Percentiles rank a stretch among this genome's conserved stretches.
Evolutionary conservation across 2,329 filamentous ascomycete genomes (phyloP).

Genomic region (Hymenotorrendiella dingleyae): DNA sequence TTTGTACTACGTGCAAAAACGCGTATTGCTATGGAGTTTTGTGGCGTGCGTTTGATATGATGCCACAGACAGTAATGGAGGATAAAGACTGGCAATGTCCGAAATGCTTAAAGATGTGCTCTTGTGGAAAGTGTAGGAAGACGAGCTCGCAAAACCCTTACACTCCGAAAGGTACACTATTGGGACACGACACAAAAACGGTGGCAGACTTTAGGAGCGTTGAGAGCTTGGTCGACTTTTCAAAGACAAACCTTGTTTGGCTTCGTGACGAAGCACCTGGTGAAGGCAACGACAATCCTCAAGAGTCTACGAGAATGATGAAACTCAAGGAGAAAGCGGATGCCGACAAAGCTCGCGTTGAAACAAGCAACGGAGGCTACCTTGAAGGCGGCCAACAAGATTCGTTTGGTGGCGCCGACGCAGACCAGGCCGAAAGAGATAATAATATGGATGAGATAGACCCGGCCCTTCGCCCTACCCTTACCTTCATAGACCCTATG

Average conservation of each 20-base stretch:
- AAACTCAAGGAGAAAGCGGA: conserved; percentile 30
- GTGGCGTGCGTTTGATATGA: conserved; percentile 84
- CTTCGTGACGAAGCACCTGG: too few relatives aligned
- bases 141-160: conserved; percentile 70
- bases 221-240: conserved; percentile 86
- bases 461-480: conserved; percentile 21
- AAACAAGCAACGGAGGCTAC: conserved; percentile 20
- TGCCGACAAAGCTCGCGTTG: conserved; percentile 26
- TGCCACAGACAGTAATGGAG: conserved; percentile 78
- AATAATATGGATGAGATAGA: conserved; percentile 25
- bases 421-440: conserved; percentile 5
- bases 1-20: conserved; percentile 69
- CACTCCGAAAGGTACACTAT: conserved; percentile 76
- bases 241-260: conserved; percentile 82
- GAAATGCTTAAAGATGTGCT: conserved; percentile 79
- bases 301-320: conserved; percentile 35
- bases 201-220: conserved; percentile 89
- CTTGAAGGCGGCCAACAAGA: conserved; percentile 12
- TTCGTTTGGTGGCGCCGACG: conserved; percentile 9
- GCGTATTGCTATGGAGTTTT: conserved; percentile 91
- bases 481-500: background rate
- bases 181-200: conserved; percentile 86
- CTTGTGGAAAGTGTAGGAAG: conserved; percentile 68
- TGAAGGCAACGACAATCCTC: conserved; percentile 41
- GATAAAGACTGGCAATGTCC: conserved; percentile 83